Evolutionary conservation across 345 rosid genomes (phyloP), one percentile per base, ranked within the genome.

Genomic region (Laguncularia racemosa): DNA sequence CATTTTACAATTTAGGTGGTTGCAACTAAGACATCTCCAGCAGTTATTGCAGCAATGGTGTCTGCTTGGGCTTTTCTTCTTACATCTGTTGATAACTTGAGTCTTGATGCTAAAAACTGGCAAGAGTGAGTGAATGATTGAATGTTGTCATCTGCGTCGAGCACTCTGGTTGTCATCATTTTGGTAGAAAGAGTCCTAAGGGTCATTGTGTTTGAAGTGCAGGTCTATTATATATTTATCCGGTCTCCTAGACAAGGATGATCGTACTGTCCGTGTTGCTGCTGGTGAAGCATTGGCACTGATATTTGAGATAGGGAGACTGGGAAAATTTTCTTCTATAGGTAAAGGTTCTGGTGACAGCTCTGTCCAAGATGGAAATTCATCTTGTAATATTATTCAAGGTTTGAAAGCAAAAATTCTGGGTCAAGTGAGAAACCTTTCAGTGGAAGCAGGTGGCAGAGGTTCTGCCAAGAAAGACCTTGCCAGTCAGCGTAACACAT

Each of bases 21-120:
- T 69, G 83, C 76, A 13, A 64, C 64, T 61, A 89, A 78, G 63
- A 81, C 79, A 63, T 71, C 97, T 38, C 58, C 84, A 14, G 74
- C 76, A 47, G 69, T 85, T 40, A 74, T 82, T 76, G 55, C 89
- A 50, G 76, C 97, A 28, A 78, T 77, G 68, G 95, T 88, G 59
- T 87, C 96, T 69, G 80, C 96, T 50, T 93, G 97, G 99, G 76
- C 97, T 53, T 90, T 90, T 78, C 89, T 93, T 65, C 76, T 90
- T 56, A 83, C 98, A 59, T 76, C 90, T 47, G 53, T 82, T 71
- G 74, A 79, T 33, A 77, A 66, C 43, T 71, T 80, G 80, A 67
- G 59, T 1, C 78, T 82, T 44, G 73, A 78, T 65, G 73, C 89
- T 54, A 93, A 88, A 80, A 58, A 75, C 56, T 85, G 92, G 90